A percentile compares a stretch with the other conserved stretches of the same genome.
These are phyloP conservation scores for Cucumis hystrix DNA, from an alignment of 306 rosid genomes.

Conservation along the genomic window DNA sequence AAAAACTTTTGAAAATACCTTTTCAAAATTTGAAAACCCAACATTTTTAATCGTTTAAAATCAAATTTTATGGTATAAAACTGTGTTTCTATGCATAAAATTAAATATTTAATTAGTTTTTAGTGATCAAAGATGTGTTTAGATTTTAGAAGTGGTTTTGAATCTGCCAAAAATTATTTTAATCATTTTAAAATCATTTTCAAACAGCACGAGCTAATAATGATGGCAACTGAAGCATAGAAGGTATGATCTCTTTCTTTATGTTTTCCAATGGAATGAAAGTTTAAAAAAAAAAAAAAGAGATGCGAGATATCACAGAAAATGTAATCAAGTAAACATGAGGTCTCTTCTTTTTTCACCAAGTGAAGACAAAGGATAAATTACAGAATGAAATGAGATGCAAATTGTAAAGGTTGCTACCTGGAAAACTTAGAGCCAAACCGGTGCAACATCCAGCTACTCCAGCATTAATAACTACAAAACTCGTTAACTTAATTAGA, in stretches of 20 bases:
- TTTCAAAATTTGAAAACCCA: too few relatives aligned
- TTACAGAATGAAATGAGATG: background rate
- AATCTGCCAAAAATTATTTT: too few relatives aligned
- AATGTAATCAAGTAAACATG: background rate
- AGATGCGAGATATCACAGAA: background rate
- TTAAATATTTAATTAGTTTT: too few relatives aligned
- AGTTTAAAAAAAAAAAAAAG: background rate
- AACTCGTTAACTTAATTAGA: slow-evolving; percentile 6
- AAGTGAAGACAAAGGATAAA: background rate
- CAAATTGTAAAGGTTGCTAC: slow-evolving; percentile 18
- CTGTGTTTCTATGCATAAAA: too few relatives aligned
- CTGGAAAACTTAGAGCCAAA: slow-evolving; percentile 91
- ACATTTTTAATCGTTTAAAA: too few relatives aligned
- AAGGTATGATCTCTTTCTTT: background rate
- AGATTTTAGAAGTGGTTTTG: too few relatives aligned
- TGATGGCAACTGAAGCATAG: background rate
- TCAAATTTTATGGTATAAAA: too few relatives aligned
- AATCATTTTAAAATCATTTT: too few relatives aligned
- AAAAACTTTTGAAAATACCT: too few relatives aligned
- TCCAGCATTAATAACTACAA: slow-evolving; percentile 83
- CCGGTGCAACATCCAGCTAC: slow-evolving; percentile 99
- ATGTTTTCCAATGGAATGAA: background rate
- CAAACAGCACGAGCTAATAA: too few relatives aligned
- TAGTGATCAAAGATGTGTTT: too few relatives aligned
- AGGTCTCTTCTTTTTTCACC: background rate